These are phyloP conservation scores for Fusarium paranaense DNA, from an alignment of 2,329 filamentous ascomycete species.

Conservation along the genomic window DNA sequence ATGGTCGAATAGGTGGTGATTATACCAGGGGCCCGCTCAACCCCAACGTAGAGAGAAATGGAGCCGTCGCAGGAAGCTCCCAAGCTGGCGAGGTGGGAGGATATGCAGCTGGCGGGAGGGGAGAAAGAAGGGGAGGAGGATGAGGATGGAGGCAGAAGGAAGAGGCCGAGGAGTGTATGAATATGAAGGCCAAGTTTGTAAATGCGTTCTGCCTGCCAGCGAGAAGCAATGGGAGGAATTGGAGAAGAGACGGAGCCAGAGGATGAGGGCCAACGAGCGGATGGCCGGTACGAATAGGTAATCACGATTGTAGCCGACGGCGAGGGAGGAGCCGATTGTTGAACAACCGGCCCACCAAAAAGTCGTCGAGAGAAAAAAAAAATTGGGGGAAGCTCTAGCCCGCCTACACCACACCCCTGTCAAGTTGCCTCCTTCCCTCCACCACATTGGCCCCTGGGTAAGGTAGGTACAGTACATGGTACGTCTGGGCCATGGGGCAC, in stretches of 20 bases:
- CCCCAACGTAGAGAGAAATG: slow-evolving; percentile 39
- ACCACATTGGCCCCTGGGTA: slow-evolving; percentile 21
- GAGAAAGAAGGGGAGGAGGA: slow-evolving; percentile 29
- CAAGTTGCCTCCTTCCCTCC: slow-evolving; percentile 32
- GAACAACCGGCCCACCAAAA: slow-evolving; percentile 51
- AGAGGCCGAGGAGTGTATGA: slow-evolving; percentile 38
- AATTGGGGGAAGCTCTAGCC: slow-evolving; percentile 49
- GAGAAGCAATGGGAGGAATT: slow-evolving; percentile 41
- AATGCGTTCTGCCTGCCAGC: slow-evolving; percentile 43
- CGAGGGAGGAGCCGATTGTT: slow-evolving; percentile 50
- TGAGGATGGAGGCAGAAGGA: slow-evolving; percentile 41
- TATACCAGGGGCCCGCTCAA: slow-evolving; percentile 43
- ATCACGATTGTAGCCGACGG: slow-evolving; percentile 44
- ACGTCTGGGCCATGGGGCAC: slow-evolving; percentile 1
- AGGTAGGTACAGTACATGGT: slow-evolving; percentile 17
- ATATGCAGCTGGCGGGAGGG: slow-evolving; percentile 41
- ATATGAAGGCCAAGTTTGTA: slow-evolving; percentile 41
- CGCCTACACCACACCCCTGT: slow-evolving; percentile 25
- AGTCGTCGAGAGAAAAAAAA: slow-evolving; percentile 47
- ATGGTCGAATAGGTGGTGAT: slow-evolving; percentile 38
- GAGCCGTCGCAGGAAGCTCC: slow-evolving; percentile 43
- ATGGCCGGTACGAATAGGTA: slow-evolving; percentile 43
- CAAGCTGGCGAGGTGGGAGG: slow-evolving; percentile 37
- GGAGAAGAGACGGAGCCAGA: slow-evolving; percentile 37
- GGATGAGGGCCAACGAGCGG: slow-evolving; percentile 32